Base-by-base conservation (phyloP, 2,329 filamentous ascomycete genomes). In the Scytalidium sp. region DNA sequence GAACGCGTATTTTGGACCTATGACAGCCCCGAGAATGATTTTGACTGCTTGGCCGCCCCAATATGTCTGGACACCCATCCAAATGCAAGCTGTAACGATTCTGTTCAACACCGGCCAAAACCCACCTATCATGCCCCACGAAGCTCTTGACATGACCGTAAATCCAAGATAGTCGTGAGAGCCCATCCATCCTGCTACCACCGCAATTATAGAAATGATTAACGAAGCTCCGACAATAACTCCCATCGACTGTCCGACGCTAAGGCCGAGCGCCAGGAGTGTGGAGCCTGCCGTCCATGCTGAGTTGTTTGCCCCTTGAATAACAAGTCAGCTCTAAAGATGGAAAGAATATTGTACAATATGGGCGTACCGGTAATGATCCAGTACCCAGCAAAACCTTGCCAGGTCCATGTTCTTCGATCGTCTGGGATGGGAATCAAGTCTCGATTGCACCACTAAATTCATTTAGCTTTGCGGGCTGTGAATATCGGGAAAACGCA, bases 111-210 rank as follows among this genome's bases (percentile, higher is more conserved):
- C 62, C 2, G 63, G 63, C 63, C 63, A 65, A 47, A 64, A 65
- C 0, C 60, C 64, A 22, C 64, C 64, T 7, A 63, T 55, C 64
- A 66, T 64, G 27, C 63, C 57, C 63, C 62, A 55, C 25, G 57
- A 59, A n/a, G 54, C 56, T 52, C 56, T 49, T 11, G 54, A 60
- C 49, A 67, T 57, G 15, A 68, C 64, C 1, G 65, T 67, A 50
- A 67, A 67, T 1, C 66, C 66, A 7, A 67, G 49, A 47, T 67
- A 59, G 19, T 65, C 57, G 50, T 67, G 64, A 13, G 57, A 61
- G 3, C 65, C 66, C 13, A 66, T 61, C 64, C 66, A 67, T 9
- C 65, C 65, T 5, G 65, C 64, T 2, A 66, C 50, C 20, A 68
- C 63, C 3, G 64, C 64, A 39, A 67, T 59, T 21, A 66, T 50